Evolutionary conservation across 1,139 yeast species (phyloP).

Genomic region (Sugiyamaella pinicola): DNA sequence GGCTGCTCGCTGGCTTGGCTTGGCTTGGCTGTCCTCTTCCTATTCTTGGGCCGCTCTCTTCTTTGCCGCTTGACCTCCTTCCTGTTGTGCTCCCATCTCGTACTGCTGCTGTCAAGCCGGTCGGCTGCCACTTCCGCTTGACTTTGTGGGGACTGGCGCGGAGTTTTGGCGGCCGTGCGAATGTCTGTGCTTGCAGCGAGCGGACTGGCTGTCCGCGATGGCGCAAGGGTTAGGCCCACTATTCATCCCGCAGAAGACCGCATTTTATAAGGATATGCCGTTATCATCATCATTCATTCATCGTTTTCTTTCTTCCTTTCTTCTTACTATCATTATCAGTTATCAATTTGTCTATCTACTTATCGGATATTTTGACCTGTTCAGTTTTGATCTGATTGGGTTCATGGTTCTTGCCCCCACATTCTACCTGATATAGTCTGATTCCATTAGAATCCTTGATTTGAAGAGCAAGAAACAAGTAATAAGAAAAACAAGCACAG

Average conservation of each 20-base stretch:
- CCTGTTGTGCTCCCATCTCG: too few species aligned
- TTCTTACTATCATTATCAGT: background rate
- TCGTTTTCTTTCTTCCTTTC: background rate
- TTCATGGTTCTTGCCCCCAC: background rate
- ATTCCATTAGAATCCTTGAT: background rate
- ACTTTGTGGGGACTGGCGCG: too few species aligned
- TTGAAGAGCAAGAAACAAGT: too few species aligned
- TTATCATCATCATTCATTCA: constrained; percentile 2
- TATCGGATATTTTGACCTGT: background rate
- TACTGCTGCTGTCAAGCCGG: too few species aligned
- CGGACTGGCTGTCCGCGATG: background rate
- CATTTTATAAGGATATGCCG: background rate
- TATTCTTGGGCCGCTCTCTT: too few species aligned
- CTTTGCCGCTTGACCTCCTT: too few species aligned
- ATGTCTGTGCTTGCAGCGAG: background rate
- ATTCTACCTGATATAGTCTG: background rate
- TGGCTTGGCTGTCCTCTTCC: too few species aligned
- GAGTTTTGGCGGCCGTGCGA: background rate
- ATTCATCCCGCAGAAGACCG: constrained; percentile 1
- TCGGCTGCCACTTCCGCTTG: too few species aligned
- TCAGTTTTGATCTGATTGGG: background rate
- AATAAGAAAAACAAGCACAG: too few species aligned
- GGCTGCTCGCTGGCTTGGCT: too few species aligned
- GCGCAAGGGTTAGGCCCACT: constrained; percentile 4
- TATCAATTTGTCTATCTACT: background rate